phyloP scores from a whole-genome alignment of 805 yeast genomes.

The Candida dendrica region DNA sequence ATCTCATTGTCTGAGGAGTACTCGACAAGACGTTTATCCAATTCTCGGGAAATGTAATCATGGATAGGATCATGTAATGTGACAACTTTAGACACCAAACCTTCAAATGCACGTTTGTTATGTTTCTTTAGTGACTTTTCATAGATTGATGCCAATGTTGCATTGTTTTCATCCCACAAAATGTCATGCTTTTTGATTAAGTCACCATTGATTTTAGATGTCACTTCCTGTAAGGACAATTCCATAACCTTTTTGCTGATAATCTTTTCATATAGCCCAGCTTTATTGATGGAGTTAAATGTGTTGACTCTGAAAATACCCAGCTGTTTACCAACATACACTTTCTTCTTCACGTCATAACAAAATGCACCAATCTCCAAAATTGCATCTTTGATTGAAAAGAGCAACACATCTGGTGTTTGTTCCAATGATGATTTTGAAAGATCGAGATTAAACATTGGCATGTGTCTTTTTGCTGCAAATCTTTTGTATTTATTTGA shows the following conservation, averaged over 20 bases:
- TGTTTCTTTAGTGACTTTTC: conserved; percentile 30
- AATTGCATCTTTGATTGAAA: conserved; percentile 54
- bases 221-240: conserved; percentile 33
- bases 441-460: conserved; percentile 29
- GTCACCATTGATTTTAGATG: conserved; percentile 33
- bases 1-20: conserved; percentile 60
- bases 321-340: conserved; percentile 70
- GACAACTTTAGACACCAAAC: conserved; percentile 30
- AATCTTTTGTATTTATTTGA: conserved; percentile 55
- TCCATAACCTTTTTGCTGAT: conserved; percentile 62
- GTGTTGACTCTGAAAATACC: conserved; percentile 91
- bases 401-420: conserved; percentile 34
- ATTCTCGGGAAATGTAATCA: conserved; percentile 68
- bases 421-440: conserved; percentile 28
- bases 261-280: conserved; percentile 66
- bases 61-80: conserved; percentile 82
- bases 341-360: conserved; percentile 53
- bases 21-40: conserved; percentile 39
- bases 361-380: conserved; percentile 81
- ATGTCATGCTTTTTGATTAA: conserved; percentile 64
- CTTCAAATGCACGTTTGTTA: conserved; percentile 20
- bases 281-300: conserved; percentile 82
- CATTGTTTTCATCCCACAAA: conserved; percentile 92
- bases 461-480: conserved; percentile 28
- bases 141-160: conserved; percentile 73